Evolutionary conservation across 768 basidiomycete species (phyloP), one percentile per base, ranked within the genome.

Genomic region (Pleurotus tuoliensis): DNA sequence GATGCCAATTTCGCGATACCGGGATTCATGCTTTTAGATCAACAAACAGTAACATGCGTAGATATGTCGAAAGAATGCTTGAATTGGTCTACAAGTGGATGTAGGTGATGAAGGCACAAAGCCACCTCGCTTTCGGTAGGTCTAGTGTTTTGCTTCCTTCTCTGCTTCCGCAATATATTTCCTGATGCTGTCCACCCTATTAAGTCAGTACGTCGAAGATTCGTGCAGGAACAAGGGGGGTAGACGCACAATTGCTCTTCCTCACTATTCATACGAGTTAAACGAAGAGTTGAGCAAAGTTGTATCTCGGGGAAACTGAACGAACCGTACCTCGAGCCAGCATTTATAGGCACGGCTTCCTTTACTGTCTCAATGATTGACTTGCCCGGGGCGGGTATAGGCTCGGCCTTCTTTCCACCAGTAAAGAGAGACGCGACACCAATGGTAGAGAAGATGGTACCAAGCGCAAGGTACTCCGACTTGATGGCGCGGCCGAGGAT

Each of bases 81-180:
- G 30, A 34, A 34, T 34, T 34, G 9, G 30, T 34, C 30, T 34
- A 34, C 30, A 34, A 4, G 30, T 34, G 30, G 30, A 34, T 11
- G 30, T 2, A 34, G 30, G 30, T 34, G 30, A 34, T 34, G 30
- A 34, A 34, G 30, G 30, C 30, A 11, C 30, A 34, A 34, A 34
- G 30, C 30, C 8, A 11, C 30, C 30, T 11, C 8, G 30, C 11
- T 34, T 34, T 53, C 43, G 53, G 34, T 12, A 50, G 11, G 7
- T 59, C 66, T 71, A 82, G 66, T 82, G 80, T 66, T 81, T 80
- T 61, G 82, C 58, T 18, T 67, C 73, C 73, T 88, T 90, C 78
- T 92, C 91, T 47, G 91, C 90, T 67, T 91, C 90, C 56, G 81
- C 83, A 59, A 92, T 81, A 67, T 90, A 93, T 49, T 85, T 84